Evolutionary conservation across 75 land plant species (phyloP).

Genomic region (Selaginella moellendorffii): DNA sequence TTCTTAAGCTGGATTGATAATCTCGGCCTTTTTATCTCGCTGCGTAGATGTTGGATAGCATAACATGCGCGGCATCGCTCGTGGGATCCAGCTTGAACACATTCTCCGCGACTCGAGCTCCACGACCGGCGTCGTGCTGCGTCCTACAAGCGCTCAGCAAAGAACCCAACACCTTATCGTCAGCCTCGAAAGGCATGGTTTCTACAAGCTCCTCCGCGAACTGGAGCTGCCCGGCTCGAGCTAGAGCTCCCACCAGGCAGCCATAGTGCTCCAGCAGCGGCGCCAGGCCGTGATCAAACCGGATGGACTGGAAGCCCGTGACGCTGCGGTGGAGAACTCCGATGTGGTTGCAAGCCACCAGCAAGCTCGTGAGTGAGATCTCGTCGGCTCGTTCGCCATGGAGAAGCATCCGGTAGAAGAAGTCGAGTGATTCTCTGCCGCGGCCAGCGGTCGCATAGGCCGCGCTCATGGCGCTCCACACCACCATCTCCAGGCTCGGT

Average conservation of each 20-base stretch:
- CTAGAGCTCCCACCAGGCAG: background rate
- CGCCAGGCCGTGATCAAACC: background rate
- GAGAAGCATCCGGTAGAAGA: too few relatives aligned
- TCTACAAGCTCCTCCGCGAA: background rate
- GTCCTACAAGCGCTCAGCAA: background rate
- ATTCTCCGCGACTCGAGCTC: background rate
- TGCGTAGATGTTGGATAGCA: background rate
- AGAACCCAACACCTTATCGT: background rate
- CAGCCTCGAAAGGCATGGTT: background rate
- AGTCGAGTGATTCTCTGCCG: too few relatives aligned
- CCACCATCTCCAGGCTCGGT: too few relatives aligned
- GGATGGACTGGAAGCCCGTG: background rate
- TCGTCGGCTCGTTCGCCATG: conserved; percentile 6
- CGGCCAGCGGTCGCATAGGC: too few relatives aligned
- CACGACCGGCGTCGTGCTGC: background rate
- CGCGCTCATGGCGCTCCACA: too few relatives aligned
- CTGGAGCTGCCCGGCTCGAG: background rate
- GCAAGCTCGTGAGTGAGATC: conserved; percentile 3
- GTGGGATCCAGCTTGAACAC: background rate
- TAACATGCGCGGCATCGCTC: background rate
- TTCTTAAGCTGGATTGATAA: too few relatives aligned
- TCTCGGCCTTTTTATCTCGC: too few relatives aligned
- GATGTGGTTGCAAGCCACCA: conserved; percentile 13
- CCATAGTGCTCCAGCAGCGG: background rate
- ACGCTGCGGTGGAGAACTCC: conserved; percentile 8